A percentile compares a stretch with the other conserved stretches of the same genome.
Evolutionary conservation across 1,284 basidiomycete species (phyloP).

Genomic region (Mycena sp.): DNA sequence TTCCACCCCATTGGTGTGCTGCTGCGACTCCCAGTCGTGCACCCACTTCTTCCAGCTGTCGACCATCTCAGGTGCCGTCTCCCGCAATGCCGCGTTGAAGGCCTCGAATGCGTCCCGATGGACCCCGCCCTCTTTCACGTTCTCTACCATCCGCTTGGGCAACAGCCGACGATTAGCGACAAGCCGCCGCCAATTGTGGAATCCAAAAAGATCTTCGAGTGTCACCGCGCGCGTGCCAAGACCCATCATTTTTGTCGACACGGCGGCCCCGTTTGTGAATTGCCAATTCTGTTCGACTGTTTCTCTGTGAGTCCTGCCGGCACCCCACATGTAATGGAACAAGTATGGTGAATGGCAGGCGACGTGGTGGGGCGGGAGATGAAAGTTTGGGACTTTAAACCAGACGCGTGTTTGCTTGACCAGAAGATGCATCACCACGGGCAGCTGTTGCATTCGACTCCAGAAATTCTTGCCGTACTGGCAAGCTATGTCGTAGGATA

Average conservation of each 20-base stretch:
- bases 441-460: not conserved
- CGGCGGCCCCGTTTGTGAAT: too few species aligned
- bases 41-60: too few species aligned
- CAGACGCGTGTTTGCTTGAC: not conserved
- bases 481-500: slow-evolving; percentile 50
- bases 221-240: not conserved
- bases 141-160: not conserved
- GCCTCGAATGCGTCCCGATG: not conserved
- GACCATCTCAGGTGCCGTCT: not conserved
- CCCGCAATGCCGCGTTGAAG: not conserved
- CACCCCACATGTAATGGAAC: slow-evolving; percentile 8
- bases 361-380: slow-evolving; percentile 1
- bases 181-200: slow-evolving; percentile 4
- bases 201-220: slow-evolving; percentile 8
- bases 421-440: not conserved
- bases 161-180: not conserved
- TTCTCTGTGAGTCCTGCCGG: not conserved
- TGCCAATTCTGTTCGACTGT: too few species aligned
- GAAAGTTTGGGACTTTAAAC: slow-evolving; percentile 13
- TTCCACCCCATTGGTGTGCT: too few species aligned
- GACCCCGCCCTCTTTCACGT: not conserved
- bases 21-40: too few species aligned
- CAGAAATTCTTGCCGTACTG: slow-evolving; percentile 35
- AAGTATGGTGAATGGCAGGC: slow-evolving; percentile 11
- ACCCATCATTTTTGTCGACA: too few species aligned